Evolutionary conservation across 2,329 filamentous ascomycete species (phyloP).

Genomic region (Lachnellula subtilissima): DNA sequence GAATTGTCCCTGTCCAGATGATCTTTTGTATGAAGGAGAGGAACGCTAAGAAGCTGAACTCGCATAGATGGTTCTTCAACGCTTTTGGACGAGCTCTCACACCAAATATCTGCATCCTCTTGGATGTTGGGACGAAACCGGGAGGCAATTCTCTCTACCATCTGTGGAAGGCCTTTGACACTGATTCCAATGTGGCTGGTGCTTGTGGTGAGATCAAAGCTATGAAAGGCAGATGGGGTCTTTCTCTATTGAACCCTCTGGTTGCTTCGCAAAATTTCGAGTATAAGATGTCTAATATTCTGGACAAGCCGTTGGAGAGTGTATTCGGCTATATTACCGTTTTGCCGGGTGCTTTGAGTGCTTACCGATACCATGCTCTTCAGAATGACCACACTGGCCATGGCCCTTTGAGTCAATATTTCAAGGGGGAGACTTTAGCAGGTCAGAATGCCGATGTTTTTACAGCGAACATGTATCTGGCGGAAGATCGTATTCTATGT

Average conservation of each 20-base stretch:
- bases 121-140: constrained; percentile 93
- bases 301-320: constrained; percentile 94
- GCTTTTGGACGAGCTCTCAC: constrained; percentile 89
- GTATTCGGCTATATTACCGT: constrained; percentile 99
- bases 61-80: constrained; percentile 99
- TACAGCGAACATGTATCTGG: constrained; percentile 93
- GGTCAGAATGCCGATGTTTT: constrained; percentile 96
- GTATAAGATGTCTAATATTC: constrained; percentile 99
- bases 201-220: constrained; percentile 98
- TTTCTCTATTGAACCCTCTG: constrained; percentile 83
- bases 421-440: constrained; percentile 96
- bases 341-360: constrained; percentile 87
- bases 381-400: constrained; percentile 97
- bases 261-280: constrained; percentile 98
- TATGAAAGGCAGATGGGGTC: constrained; percentile 81
- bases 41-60: constrained; percentile 97
- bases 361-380: constrained; percentile 90
- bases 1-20: constrained; percentile 95
- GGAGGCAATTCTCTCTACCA: constrained; percentile 90
- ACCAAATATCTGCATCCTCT: constrained; percentile 92
- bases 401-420: constrained; percentile 94
- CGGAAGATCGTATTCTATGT: constrained; percentile 84
- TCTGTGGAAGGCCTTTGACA: constrained; percentile 98
- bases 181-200: constrained; percentile 93
- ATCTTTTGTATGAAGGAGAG: constrained; percentile 98